Percentiles rank a stretch among this genome's conserved stretches.
Evolutionary conservation across 2,329 filamentous ascomycete genomes (phyloP).

Genomic region (Ilyonectria destructans): DNA sequence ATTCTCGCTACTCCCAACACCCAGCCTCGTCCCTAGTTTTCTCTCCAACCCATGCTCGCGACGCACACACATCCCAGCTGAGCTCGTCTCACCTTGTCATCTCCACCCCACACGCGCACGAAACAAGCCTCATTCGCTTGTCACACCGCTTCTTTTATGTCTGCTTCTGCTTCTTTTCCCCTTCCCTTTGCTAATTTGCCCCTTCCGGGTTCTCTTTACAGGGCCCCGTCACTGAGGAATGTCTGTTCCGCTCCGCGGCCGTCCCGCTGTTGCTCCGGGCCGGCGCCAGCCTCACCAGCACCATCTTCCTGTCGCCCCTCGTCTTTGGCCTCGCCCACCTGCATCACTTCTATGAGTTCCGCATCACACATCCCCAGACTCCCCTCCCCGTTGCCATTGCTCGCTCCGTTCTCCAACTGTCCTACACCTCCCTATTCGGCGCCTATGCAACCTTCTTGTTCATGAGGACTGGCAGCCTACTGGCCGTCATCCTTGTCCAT

Average conservation of each 20-base stretch:
- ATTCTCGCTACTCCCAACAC: constrained; percentile 15
- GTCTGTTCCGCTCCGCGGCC: constrained; percentile 91
- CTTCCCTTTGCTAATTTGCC: constrained; percentile 25
- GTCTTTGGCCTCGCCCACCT: constrained; percentile 95
- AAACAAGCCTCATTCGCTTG: constrained; percentile 33
- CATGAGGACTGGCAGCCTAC: constrained; percentile 86
- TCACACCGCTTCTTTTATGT: constrained; percentile 44
- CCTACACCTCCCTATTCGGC: constrained; percentile 93
- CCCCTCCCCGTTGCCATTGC: constrained; percentile 75
- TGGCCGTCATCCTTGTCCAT: constrained; percentile 83
- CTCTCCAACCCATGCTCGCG: constrained; percentile 31
- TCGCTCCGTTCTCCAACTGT: constrained; percentile 86
- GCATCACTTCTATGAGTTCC: constrained; percentile 97
- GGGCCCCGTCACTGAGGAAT: constrained; percentile 93
- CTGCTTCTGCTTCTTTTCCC: not conserved
- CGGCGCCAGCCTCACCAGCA: constrained; percentile 68
- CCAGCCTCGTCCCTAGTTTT: constrained; percentile 5
- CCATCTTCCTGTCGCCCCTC: constrained; percentile 87
- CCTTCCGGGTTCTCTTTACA: constrained; percentile 51
- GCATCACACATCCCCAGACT: constrained; percentile 82
- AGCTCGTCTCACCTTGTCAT: constrained; percentile 28
- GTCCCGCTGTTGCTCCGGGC: constrained; percentile 87
- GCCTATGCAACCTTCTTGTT: constrained; percentile 94
- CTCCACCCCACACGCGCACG: constrained; percentile 14
- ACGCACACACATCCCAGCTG: constrained; percentile 28